These are phyloP conservation scores for Boechera divaricarpa DNA, from an alignment of 345 rosid genomes.

Conservation along the genomic window DNA sequence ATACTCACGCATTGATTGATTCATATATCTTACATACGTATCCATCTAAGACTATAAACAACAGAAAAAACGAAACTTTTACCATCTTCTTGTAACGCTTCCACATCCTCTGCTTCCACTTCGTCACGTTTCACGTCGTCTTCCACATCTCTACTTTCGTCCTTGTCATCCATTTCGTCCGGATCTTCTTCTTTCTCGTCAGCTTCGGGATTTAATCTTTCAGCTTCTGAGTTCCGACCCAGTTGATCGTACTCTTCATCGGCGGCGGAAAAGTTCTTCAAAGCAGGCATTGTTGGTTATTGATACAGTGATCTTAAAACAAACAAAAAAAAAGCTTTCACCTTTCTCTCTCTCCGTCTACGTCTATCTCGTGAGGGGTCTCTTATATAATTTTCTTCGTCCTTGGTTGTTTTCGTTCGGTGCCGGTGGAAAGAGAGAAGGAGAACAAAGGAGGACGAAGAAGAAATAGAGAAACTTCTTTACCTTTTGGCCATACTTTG, in stretches of 20 bases:
- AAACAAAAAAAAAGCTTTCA: constrained; percentile 22
- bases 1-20: constrained; percentile 31
- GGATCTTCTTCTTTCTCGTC: constrained; percentile 32
- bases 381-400: not conserved
- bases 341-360: constrained; percentile 14
- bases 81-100: constrained; percentile 42
- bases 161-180: constrained; percentile 16
- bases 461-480: constrained; percentile 38
- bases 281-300: constrained; percentile 75
- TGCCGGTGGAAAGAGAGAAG: constrained; percentile 28
- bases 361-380: constrained; percentile 20
- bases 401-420: constrained; percentile 31
- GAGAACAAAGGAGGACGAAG: constrained; percentile 36
- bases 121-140: constrained; percentile 40
- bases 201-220: not conserved
- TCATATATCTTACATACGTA: not conserved
- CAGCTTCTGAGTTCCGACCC: constrained; percentile 36
- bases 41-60: constrained; percentile 8
- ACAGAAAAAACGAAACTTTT: not conserved
- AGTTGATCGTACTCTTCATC: constrained; percentile 50
- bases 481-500: constrained; percentile 14
- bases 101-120: constrained; percentile 40
- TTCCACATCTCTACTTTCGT: constrained; percentile 43
- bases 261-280: constrained; percentile 59
- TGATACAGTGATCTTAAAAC: constrained; percentile 27